A percentile compares a stretch with the other conserved stretches of the same genome.
phyloP scores from a whole-genome alignment of 2,329 filamentous ascomycete species.

The Ciborinia camelliae region DNA sequence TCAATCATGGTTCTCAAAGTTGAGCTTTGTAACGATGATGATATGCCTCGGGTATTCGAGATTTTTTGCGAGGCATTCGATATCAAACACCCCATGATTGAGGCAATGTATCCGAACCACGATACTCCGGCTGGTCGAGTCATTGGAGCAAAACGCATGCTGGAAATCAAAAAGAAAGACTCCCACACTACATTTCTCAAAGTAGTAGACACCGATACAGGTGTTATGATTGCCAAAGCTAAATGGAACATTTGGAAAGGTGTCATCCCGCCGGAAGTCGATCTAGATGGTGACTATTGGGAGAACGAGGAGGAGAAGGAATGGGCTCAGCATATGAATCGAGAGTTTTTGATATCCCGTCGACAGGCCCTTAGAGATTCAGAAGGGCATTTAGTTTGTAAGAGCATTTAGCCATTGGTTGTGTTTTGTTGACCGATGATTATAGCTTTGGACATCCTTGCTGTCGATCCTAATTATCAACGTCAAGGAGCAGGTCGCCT shows the following conservation, averaged over 20 bases:
- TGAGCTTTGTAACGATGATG: constrained; percentile 14
- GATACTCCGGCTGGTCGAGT: constrained; percentile 1
- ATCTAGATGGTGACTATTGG: constrained; percentile 13
- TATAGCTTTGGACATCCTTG: constrained; percentile 14
- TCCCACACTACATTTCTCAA: constrained; percentile 7
- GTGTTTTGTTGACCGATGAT: constrained; percentile 1
- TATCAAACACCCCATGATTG: background rate
- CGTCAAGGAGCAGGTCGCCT: constrained; percentile 9
- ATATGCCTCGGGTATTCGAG: constrained; percentile 12
- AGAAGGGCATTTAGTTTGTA: constrained; percentile 14
- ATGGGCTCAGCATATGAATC: constrained; percentile 8
- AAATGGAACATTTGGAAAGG: constrained; percentile 17
- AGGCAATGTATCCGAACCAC: constrained; percentile 8
- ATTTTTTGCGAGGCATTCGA: constrained; percentile 13
- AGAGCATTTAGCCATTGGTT: background rate
- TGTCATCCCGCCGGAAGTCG: constrained; percentile 6
- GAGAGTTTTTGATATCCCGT: constrained; percentile 8
- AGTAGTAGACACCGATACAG: constrained; percentile 7
- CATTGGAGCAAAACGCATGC: constrained; percentile 1
- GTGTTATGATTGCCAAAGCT: background rate
- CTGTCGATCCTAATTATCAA: constrained; percentile 7
- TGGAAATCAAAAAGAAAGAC: background rate
- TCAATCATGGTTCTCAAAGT: constrained; percentile 14
- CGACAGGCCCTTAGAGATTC: background rate
- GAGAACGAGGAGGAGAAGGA: constrained; percentile 13